These are phyloP conservation scores for Ascomycota sp. DNA, from an alignment of 2,329 filamentous ascomycete species.

Conservation along the genomic window DNA sequence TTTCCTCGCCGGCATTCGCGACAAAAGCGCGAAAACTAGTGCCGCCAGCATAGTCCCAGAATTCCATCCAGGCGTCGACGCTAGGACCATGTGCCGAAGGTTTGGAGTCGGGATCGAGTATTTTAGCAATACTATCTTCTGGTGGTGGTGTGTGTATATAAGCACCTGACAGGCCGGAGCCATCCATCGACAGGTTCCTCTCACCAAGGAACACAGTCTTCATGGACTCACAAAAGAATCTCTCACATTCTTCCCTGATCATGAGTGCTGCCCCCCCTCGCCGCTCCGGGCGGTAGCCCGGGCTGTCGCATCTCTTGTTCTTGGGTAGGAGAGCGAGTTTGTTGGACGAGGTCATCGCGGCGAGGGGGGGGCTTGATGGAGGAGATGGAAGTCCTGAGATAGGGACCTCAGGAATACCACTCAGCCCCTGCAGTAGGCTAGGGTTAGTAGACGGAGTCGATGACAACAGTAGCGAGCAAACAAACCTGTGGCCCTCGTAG, in stretches of 20 bases:
- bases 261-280: constrained; percentile 84
- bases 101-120: constrained; percentile 10
- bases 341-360: constrained; percentile 45
- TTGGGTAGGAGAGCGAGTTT: constrained; percentile 43
- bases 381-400: constrained; percentile 67
- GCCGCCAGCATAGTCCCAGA: constrained; percentile 70
- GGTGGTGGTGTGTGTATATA: constrained; percentile 30
- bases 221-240: constrained; percentile 96
- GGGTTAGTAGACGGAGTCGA: background rate
- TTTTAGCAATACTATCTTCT: constrained; percentile 20
- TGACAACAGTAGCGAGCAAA: constrained; percentile 2
- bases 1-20: constrained; percentile 44
- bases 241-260: constrained; percentile 99
- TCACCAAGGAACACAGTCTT: constrained; percentile 87
- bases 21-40: constrained; percentile 74
- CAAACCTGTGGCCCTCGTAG: constrained; percentile 64
- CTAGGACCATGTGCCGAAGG: constrained; percentile 10
- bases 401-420: constrained; percentile 88
- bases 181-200: constrained; percentile 53
- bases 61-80: constrained; percentile 46
- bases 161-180: constrained; percentile 73
- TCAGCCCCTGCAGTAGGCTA: constrained; percentile 36
- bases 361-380: constrained; percentile 74
- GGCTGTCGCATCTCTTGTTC: constrained; percentile 21
- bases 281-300: constrained; percentile 23